Evolutionary conservation across 352 stramenopile species (phyloP).

Genomic region (Aphanomyces astaci): DNA sequence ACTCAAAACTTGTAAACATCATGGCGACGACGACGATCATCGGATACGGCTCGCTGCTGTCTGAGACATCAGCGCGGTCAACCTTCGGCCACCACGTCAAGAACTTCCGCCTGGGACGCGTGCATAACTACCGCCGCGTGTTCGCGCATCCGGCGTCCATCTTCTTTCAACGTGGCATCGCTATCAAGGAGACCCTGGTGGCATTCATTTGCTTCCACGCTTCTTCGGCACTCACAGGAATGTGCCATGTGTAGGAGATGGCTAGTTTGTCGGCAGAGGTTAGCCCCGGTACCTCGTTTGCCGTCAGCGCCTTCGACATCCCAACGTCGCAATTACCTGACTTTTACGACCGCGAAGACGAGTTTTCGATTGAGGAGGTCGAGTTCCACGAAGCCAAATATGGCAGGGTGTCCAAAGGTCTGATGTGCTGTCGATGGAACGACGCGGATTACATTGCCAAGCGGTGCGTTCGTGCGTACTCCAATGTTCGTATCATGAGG

Average conservation of each 20-base stretch:
- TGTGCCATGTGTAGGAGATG: constrained; percentile 82
- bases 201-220: no score
- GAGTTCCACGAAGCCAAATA: constrained; percentile 60
- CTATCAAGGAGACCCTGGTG: constrained; percentile 74
- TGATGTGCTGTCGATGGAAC: constrained; percentile 83
- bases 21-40: constrained; percentile 68
- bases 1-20: no score
- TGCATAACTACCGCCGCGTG: constrained; percentile 81
- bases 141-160: constrained; percentile 89
- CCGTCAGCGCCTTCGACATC: constrained; percentile 67
- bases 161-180: constrained; percentile 89
- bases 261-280: constrained; percentile 77
- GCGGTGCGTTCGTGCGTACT: constrained; percentile 33
- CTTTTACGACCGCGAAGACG: constrained; percentile 82
- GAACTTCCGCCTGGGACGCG: constrained; percentile 82
- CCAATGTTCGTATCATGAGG: background rate
- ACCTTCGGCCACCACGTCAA: constrained; percentile 81
- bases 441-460: constrained; percentile 78
- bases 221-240: no score
- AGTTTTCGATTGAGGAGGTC: constrained; percentile 81
- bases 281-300: constrained; percentile 42
- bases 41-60: constrained; percentile 88
- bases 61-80: constrained; percentile 71
- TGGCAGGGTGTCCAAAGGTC: constrained; percentile 32
- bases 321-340: constrained; percentile 41